These are phyloP conservation scores for Rhypophila decipiens DNA, from an alignment of 495 filamentous ascomycete genomes.

Conservation along the genomic window DNA sequence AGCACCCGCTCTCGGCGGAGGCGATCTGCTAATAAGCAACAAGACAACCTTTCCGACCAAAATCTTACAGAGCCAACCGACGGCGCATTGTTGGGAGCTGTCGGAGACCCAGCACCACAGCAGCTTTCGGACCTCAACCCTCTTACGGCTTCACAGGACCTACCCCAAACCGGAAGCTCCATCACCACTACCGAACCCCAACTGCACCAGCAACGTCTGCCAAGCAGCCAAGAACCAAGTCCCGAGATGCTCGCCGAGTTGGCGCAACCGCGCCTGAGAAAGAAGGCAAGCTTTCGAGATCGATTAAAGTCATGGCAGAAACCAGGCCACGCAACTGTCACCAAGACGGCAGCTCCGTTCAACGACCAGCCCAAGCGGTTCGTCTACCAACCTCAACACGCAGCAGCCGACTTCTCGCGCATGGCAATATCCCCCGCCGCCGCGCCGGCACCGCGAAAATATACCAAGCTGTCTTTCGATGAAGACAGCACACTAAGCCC, in stretches of 20 bases:
- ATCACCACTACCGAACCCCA: constrained; percentile 4
- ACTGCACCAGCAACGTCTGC: neutral
- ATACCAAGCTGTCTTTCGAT: neutral
- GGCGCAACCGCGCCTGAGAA: constrained; percentile 16
- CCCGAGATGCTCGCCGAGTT: constrained; percentile 8
- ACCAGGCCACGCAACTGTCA: neutral
- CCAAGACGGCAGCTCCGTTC: neutral
- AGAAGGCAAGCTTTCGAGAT: constrained; percentile 20
- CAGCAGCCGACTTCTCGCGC: constrained; percentile 23
- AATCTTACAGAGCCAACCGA: neutral
- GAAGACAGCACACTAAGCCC: neutral
- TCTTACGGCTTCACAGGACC: neutral
- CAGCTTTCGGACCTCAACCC: neutral
- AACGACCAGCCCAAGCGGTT: constrained; percentile 11
- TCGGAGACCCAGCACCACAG: neutral
- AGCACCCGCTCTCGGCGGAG: neutral
- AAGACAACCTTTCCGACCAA: neutral
- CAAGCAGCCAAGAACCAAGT: neutral
- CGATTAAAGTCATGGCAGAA: constrained; percentile 17
- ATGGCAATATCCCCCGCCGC: constrained; percentile 8
- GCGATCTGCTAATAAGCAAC: neutral
- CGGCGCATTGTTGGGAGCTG: neutral
- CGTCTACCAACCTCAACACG: constrained; percentile 24
- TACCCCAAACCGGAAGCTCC: neutral
- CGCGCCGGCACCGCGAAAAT: neutral